Evolutionary conservation across 345 rosid genomes (phyloP).

Genomic region (Lepidium didymum): DNA sequence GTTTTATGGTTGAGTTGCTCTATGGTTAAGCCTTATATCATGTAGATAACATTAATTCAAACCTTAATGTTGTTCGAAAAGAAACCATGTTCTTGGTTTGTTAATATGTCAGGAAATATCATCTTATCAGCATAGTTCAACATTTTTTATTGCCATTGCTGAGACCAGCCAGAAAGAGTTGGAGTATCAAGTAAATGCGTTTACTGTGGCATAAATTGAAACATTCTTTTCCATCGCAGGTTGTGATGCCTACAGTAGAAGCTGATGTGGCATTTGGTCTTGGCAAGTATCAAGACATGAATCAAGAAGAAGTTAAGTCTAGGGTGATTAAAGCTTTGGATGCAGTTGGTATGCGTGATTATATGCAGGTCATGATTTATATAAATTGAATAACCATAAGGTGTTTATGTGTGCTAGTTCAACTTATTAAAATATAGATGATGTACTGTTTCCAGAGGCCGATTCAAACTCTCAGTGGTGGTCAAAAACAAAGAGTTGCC

Average conservation of each 20-base stretch:
- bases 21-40: neutral
- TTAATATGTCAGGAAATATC: neutral
- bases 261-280: slow-evolving; percentile 94
- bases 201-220: neutral
- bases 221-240: slow-evolving; percentile 38
- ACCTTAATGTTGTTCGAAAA: neutral
- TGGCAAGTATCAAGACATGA: slow-evolving; percentile 54
- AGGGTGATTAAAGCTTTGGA: slow-evolving; percentile 66
- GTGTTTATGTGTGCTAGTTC: neutral
- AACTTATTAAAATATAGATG: neutral
- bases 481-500: slow-evolving; percentile 93
- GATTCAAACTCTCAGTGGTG: slow-evolving; percentile 94
- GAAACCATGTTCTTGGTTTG: neutral
- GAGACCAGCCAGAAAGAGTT: neutral
- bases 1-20: neutral
- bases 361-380: slow-evolving; percentile 28
- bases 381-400: neutral
- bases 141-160: neutral
- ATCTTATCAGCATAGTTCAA: neutral
- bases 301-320: slow-evolving; percentile 49
- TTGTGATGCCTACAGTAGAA: slow-evolving; percentile 96
- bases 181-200: neutral
- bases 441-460: slow-evolving; percentile 53
- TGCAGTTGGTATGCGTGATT: slow-evolving; percentile 72
- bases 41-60: neutral